phyloP scores from a whole-genome alignment of 768 basidiomycete species.

The Rubroboletus satanas region DNA sequence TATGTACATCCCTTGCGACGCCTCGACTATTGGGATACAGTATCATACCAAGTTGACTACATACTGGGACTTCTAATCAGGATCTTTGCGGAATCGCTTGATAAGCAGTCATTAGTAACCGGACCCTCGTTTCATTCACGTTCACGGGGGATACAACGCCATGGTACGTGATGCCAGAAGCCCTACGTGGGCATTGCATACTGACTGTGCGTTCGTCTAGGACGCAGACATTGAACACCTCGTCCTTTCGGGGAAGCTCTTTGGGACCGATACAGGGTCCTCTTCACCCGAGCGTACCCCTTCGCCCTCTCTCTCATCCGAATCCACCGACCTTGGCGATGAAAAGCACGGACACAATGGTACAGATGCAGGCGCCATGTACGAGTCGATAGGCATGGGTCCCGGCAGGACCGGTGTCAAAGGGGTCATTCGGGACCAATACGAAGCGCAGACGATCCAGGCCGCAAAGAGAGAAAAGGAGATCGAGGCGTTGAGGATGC shows the following conservation, averaged over 20 bases:
- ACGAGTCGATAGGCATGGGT: conserved; percentile 77
- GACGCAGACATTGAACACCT: conserved; percentile 61
- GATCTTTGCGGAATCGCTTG: conserved; percentile 4
- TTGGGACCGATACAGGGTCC: conserved; percentile 50
- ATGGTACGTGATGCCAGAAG: conserved; percentile 14
- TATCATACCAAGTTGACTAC: neutral
- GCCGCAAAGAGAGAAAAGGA: conserved; percentile 52
- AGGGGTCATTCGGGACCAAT: conserved; percentile 78
- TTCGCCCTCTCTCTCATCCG: conserved; percentile 41
- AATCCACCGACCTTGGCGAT: conserved; percentile 40
- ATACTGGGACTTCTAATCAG: neutral
- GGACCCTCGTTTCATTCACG: neutral
- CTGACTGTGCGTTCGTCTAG: conserved; percentile 16
- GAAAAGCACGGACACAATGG: conserved; percentile 46
- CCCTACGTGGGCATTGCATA: neutral
- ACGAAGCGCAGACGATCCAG: conserved; percentile 59
- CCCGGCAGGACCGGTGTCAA: conserved; percentile 86
- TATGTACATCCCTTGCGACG: neutral
- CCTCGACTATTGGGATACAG: neutral
- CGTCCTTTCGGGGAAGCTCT: conserved; percentile 75
- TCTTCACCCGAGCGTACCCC: conserved; percentile 64
- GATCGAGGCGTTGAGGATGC: conserved; percentile 46
- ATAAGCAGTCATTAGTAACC: conserved; percentile 9
- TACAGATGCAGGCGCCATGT: conserved; percentile 25
- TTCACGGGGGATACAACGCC: neutral